phyloP scores from a whole-genome alignment of 306 rosid species.

The Boehmeria nivea region DNA sequence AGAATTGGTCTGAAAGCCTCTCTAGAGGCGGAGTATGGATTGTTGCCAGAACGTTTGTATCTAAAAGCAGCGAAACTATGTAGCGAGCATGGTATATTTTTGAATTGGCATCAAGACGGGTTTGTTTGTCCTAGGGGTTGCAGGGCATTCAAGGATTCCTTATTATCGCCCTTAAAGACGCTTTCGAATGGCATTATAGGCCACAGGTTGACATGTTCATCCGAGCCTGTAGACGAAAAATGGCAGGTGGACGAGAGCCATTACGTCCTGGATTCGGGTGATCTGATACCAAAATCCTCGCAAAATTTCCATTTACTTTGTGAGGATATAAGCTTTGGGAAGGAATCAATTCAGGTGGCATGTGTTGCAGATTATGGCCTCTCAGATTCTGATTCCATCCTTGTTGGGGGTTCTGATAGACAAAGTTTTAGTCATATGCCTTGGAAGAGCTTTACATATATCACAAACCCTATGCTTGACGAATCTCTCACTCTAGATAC shows the following conservation, averaged over 20 bases:
- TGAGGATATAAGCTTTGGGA: slow-evolving; percentile 88
- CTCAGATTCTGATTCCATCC: slow-evolving; percentile 42
- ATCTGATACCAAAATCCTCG: slow-evolving; percentile 41
- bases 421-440: slow-evolving; percentile 44
- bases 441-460: slow-evolving; percentile 79
- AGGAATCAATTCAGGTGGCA: slow-evolving; percentile 67
- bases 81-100: slow-evolving; percentile 58
- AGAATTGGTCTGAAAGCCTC: slow-evolving; percentile 57
- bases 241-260: slow-evolving; percentile 77
- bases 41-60: slow-evolving; percentile 67
- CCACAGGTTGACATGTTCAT: slow-evolving; percentile 25
- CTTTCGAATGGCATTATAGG: slow-evolving; percentile 34
- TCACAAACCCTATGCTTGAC: slow-evolving; percentile 63
- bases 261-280: slow-evolving; percentile 46
- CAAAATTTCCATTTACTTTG: slow-evolving; percentile 54
- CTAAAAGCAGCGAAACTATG: slow-evolving; percentile 91
- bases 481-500: slow-evolving; percentile 53
- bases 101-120: slow-evolving; percentile 72
- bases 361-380: slow-evolving; percentile 69
- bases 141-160: slow-evolving; percentile 41
- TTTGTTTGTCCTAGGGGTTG: slow-evolving; percentile 80
- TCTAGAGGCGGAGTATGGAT: slow-evolving; percentile 68
- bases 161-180: slow-evolving; percentile 53
- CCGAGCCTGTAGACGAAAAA: slow-evolving; percentile 42
- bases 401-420: slow-evolving; percentile 27